Conservation (phyloP, 768 basidiomycete species). For the Strobilomyces echinocephalus region DNA sequence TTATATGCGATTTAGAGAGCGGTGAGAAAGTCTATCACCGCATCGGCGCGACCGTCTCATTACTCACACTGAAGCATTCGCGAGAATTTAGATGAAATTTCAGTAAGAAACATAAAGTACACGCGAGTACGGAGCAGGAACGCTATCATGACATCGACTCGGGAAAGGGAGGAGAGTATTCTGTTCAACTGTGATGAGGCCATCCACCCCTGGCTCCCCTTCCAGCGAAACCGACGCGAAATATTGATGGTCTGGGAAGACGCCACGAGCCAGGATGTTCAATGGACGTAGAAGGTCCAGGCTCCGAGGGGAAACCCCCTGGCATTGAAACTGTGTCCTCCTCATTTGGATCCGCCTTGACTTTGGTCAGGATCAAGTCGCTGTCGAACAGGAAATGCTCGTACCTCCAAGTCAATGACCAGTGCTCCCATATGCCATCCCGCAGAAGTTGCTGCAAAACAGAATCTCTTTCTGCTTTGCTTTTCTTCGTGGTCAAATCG, state of each 20-base stretch:
- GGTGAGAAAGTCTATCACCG: neutral
- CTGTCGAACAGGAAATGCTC: neutral
- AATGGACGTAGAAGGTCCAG: conserved; percentile 12
- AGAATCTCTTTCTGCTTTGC: conserved; percentile 56
- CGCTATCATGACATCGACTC: conserved; percentile 9
- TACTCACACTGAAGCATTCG: neutral
- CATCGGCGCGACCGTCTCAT: no score
- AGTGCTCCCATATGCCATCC: conserved; percentile 94
- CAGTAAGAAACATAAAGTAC: neutral
- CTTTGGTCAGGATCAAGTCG: conserved; percentile 1
- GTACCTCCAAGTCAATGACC: conserved; percentile 77
- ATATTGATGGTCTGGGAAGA: conserved; percentile 22
- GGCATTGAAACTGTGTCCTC: conserved; percentile 32
- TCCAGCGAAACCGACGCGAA: conserved; percentile 60
- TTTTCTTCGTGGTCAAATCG: conserved; percentile 60
- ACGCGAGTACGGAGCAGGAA: neutral
- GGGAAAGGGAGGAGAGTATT: neutral
- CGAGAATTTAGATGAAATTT: neutral
- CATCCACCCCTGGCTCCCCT: conserved; percentile 38
- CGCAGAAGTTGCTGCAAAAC: conserved; percentile 73
- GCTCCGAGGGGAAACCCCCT: conserved; percentile 29
- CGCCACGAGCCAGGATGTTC: conserved; percentile 15
- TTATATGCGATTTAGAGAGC: conserved; percentile 6
- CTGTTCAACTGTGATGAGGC: conserved; percentile 12
- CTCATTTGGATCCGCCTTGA: conserved; percentile 32